These are phyloP conservation scores for Lupinus albus DNA, from an alignment of 306 rosid genomes.

Conservation along the genomic window DNA sequence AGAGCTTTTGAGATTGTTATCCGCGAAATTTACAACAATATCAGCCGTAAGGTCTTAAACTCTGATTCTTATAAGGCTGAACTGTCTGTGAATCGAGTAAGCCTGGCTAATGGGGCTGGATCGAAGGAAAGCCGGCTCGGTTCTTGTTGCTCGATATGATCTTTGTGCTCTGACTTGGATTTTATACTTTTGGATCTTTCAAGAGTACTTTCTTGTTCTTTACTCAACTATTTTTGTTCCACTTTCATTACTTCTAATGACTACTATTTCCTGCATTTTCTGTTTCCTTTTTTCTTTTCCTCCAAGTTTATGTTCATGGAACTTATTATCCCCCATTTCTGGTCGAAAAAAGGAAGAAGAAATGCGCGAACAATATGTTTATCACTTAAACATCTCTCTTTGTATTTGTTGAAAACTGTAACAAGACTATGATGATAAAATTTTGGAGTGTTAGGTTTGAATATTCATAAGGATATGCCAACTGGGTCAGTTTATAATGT, in stretches of 20 bases:
- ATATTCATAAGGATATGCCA: not conserved
- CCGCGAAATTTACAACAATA: slow-evolving; percentile 72
- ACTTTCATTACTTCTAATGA: slow-evolving; percentile 5
- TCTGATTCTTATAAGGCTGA: slow-evolving; percentile 85
- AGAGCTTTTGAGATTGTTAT: slow-evolving; percentile 82
- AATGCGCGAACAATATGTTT: slow-evolving; percentile 9
- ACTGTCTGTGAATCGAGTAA: slow-evolving; percentile 77
- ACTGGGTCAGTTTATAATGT: not conserved
- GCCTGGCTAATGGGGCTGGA: slow-evolving; percentile 62
- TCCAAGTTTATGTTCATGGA: slow-evolving; percentile 9
- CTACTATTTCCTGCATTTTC: not conserved
- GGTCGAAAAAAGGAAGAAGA: not conserved
- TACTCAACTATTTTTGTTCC: not conserved
- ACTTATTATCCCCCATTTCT: not conserved
- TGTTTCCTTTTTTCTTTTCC: not conserved
- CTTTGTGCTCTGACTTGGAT: slow-evolving; percentile 30
- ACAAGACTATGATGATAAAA: not conserved
- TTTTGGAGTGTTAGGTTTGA: not conserved
- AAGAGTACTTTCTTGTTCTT: slow-evolving; percentile 33
- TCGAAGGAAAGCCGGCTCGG: slow-evolving; percentile 49
- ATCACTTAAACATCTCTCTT: not conserved
- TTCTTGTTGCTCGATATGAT: slow-evolving; percentile 75
- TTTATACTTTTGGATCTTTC: slow-evolving; percentile 38
- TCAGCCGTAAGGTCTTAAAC: slow-evolving; percentile 78
- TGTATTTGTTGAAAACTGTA: not conserved